Evolutionary conservation across 495 filamentous ascomycete species (phyloP).

Genomic region (Neurospora sp.): DNA sequence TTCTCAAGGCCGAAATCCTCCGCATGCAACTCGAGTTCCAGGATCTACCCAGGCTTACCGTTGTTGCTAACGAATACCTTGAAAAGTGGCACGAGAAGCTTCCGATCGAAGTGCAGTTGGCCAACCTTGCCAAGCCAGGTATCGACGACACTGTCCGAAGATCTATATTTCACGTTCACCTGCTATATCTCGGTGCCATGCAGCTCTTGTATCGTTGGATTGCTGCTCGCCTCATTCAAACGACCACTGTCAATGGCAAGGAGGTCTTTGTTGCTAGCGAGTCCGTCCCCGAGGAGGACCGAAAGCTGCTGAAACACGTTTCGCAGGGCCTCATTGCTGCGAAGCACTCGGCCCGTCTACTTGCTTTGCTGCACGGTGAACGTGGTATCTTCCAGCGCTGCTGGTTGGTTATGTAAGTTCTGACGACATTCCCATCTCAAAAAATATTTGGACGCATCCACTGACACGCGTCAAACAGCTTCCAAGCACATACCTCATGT

Average conservation of each 20-base stretch:
- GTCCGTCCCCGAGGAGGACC: background rate
- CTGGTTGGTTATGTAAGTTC: conserved; percentile 24
- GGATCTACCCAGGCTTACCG: conserved; percentile 9
- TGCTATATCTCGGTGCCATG: conserved; percentile 23
- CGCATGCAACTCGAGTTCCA: conserved; percentile 16
- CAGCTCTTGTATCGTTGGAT: conserved; percentile 25
- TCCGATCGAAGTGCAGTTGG: conserved; percentile 3
- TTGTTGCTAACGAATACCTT: conserved; percentile 10
- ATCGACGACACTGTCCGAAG: conserved; percentile 7
- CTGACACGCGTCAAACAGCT: conserved; percentile 5
- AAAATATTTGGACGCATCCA: background rate
- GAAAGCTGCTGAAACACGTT: conserved; percentile 2
- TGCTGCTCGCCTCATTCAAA: conserved; percentile 12
- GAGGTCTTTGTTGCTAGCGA: background rate
- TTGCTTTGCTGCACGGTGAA: conserved; percentile 15
- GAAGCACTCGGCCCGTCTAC: conserved; percentile 16
- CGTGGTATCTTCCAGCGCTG: conserved; percentile 20
- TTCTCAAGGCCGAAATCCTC: conserved; percentile 21
- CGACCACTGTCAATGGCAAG: background rate
- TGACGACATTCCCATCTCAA: background rate
- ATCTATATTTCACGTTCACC: conserved; percentile 22
- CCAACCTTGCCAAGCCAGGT: conserved; percentile 8
- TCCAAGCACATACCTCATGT: conserved; percentile 23
- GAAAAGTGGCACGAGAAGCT: conserved; percentile 2
- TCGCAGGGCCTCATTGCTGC: conserved; percentile 16